phyloP scores from a whole-genome alignment of 495 filamentous ascomycete species.

The Penicillium roqueforti region DNA sequence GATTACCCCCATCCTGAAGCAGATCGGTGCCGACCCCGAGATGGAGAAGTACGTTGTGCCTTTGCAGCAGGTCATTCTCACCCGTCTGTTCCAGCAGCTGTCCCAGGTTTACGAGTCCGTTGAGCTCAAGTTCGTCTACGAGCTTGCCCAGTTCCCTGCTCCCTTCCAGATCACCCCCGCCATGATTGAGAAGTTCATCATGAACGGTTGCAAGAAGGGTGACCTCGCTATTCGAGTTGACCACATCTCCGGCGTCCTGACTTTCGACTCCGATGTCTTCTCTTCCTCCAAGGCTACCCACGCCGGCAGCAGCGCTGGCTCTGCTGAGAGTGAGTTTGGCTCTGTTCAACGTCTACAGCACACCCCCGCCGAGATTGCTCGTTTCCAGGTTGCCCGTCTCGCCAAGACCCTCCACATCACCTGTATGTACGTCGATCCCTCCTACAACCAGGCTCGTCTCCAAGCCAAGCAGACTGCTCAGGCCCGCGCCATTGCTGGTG shows the following conservation, averaged over 20 bases:
- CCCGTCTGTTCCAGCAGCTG: constrained; percentile 95
- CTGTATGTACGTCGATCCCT: constrained; percentile 90
- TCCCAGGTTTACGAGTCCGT: constrained; percentile 99
- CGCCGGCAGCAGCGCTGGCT: constrained; percentile 77
- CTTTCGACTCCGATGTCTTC: constrained; percentile 97
- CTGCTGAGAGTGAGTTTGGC: constrained; percentile 78
- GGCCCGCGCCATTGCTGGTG: constrained; percentile 74
- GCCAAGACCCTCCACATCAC: constrained; percentile 88
- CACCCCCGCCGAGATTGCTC: constrained; percentile 96
- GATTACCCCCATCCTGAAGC: constrained; percentile 89
- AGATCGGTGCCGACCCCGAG: constrained; percentile 92
- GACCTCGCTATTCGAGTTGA: constrained; percentile 95
- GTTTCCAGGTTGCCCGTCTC: constrained; percentile 86
- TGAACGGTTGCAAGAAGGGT: constrained; percentile 99
- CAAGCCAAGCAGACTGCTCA: constrained; percentile 78
- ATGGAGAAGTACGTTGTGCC: constrained; percentile 95
- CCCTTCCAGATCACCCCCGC: constrained; percentile 89
- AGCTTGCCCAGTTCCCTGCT: constrained; percentile 92
- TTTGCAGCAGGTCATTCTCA: constrained; percentile 96
- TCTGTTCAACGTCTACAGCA: constrained; percentile 93
- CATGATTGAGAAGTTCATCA: constrained; percentile 99
- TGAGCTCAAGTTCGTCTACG: constrained; percentile 87
- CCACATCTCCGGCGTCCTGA: constrained; percentile 88
- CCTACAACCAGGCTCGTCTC: constrained; percentile 72
- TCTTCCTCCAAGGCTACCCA: constrained; percentile 92